Base-by-base conservation (phyloP, 352 stramenopile genomes). In the Phytophthora aleatoria region DNA sequence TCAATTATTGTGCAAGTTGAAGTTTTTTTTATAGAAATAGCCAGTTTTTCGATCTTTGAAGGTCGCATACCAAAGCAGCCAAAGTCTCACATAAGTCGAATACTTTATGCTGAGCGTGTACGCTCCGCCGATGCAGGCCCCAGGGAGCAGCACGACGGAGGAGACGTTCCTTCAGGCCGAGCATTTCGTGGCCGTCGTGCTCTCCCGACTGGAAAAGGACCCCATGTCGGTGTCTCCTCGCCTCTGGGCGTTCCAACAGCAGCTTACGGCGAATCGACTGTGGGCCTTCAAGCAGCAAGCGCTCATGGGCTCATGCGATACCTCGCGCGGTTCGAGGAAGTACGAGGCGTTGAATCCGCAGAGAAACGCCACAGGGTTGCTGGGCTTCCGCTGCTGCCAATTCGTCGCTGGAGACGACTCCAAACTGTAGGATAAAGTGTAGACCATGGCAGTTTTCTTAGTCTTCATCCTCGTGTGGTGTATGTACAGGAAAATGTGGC, bases 201-300 rank as follows among this genome's bases (percentile, higher is more conserved):
- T 89, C 26, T 90, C 80, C 31, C 74, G 81, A 20, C 64, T 91
- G 47, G 70, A 68, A 35, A 70, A 73, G 16, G 83, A 90, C 58
- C 69, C 80, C 16, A 58, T 74, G 51, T 80, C 79, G 8, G 50
- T 91, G 15, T 62, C 81, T 16, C 57, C 79, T 30, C 63, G 62
- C 15, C 66, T 89, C 38, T 89, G 79, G 79, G 60, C 55, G 2
- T 64, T 89, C 24, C 68, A 85, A 49, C 68, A 76, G 41, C 73
- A 84, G 38, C 15, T 66, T 12, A 60, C 61, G 11, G 64, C 56
- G 13, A 79, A 78, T 41, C 66, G 74, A 0, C 59, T 91, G 1
- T 89, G 82, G 82, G 76, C 79, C 16, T 69, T 88, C 26, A 71
- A 76, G 38, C 79, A 89, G 62, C 82, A 91, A 65, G 79, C 73